Percentiles rank a stretch among this genome's conserved stretches.
Evolutionary conservation across 2,329 filamentous ascomycete genomes (phyloP).

Genomic region (Metarhizium album): DNA sequence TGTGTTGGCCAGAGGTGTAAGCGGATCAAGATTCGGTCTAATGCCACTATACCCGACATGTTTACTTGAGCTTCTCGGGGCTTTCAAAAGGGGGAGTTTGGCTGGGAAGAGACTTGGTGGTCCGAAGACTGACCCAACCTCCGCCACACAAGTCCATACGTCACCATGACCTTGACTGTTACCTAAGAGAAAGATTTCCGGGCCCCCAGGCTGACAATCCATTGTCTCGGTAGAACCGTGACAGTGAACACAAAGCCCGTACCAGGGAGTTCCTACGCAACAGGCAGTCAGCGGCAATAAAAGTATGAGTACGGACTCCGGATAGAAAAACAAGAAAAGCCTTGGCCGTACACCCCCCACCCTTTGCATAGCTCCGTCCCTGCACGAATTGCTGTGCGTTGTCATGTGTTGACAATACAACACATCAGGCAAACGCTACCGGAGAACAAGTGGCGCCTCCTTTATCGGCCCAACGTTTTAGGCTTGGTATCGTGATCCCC

Average conservation of each 20-base stretch:
- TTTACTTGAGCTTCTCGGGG: background rate
- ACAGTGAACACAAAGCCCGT: too few species aligned
- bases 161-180: background rate
- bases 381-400: background rate
- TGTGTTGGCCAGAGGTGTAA: too few species aligned
- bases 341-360: background rate
- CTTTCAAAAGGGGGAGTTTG: too few species aligned
- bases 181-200: background rate
- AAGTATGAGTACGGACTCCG: too few species aligned
- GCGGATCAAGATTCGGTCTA: too few species aligned
- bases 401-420: background rate
- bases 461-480: slow-evolving; percentile 5
- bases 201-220: too few species aligned
- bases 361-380: background rate
- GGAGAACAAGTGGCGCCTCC: slow-evolving; percentile 4
- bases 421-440: background rate
- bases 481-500: slow-evolving; percentile 1
- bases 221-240: too few species aligned
- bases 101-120: background rate
- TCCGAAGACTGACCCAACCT: background rate
- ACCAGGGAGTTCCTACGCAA: too few species aligned
- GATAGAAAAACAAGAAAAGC: too few species aligned
- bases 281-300: too few species aligned
- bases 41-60: too few species aligned
- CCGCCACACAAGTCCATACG: background rate